phyloP scores from a whole-genome alignment of 768 basidiomycete genomes.

The Crassisporium funariophilum region DNA sequence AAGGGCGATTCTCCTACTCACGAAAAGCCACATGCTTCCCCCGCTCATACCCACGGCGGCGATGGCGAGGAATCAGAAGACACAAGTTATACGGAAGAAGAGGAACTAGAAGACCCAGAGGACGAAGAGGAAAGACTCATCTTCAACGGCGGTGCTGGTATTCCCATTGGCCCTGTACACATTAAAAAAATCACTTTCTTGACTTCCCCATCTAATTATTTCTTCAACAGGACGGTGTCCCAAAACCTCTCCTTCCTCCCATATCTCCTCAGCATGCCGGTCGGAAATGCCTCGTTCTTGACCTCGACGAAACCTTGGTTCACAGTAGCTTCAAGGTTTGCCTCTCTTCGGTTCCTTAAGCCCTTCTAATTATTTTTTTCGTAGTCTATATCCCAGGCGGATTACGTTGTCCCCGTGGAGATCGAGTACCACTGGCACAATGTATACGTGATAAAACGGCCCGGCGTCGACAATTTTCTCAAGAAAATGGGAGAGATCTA shows the following conservation, averaged over 20 bases:
- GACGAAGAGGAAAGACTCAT: conserved; percentile 93
- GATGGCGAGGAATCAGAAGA: conserved; percentile 64
- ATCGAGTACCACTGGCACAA: conserved; percentile 99
- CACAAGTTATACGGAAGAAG: conserved; percentile 69
- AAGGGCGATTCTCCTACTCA: conserved; percentile 48
- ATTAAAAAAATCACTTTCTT: conserved; percentile 40
- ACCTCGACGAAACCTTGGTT: conserved; percentile 95
- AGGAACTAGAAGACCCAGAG: conserved; percentile 70
- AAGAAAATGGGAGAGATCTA: conserved; percentile 99
- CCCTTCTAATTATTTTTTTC: conserved; percentile 12
- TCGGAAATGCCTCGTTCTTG: conserved; percentile 93
- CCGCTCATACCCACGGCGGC: conserved; percentile 38
- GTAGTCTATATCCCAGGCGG: conserved; percentile 91
- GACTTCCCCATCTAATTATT: conserved; percentile 3
- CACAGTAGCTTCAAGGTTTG: conserved; percentile 97
- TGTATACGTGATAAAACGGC: conserved; percentile 98
- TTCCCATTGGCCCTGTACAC: conserved; percentile 91
- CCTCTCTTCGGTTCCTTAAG: conserved; percentile 1
- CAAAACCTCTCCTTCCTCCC: conserved; percentile 86
- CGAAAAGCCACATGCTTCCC: conserved; percentile 36
- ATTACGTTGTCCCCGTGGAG: conserved; percentile 98
- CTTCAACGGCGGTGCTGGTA: conserved; percentile 89
- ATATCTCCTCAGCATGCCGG: conserved; percentile 79
- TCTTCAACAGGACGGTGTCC: conserved; percentile 72
- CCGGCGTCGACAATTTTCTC: conserved; percentile 96